phyloP scores from a whole-genome alignment of 2,329 filamentous ascomycete genomes.

The Dryadomyces quercus-mongolicae region DNA sequence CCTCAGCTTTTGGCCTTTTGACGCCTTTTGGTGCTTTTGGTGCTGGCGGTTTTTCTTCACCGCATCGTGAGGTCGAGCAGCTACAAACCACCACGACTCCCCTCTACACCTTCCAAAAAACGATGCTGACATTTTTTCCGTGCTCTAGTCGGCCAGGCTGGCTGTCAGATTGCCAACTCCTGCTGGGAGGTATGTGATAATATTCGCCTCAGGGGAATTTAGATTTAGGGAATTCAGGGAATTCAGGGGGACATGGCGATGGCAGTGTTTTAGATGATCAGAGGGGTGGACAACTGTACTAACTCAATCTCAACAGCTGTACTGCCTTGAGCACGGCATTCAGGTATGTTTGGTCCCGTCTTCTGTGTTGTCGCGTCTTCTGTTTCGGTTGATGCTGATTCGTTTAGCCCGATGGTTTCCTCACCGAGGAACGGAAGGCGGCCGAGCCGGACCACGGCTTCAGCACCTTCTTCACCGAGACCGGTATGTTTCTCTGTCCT shows the following conservation, averaged over 20 bases:
- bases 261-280: neutral
- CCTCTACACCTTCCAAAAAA: slow-evolving; percentile 3
- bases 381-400: slow-evolving; percentile 7
- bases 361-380: slow-evolving; percentile 19
- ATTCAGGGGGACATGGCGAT: neutral
- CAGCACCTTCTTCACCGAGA: slow-evolving; percentile 99
- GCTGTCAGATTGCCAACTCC: slow-evolving; percentile 99
- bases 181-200: slow-evolving; percentile 88
- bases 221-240: too few relatives aligned
- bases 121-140: slow-evolving; percentile 39
- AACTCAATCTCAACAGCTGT: slow-evolving; percentile 51
- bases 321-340: slow-evolving; percentile 99
- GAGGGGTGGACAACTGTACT: slow-evolving; percentile 3
- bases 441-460: slow-evolving; percentile 92
- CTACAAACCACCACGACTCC: neutral
- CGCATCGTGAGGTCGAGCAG: slow-evolving; percentile 2
- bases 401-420: slow-evolving; percentile 87
- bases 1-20: slow-evolving; percentile 12
- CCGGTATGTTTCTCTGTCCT: slow-evolving; percentile 49
- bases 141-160: slow-evolving; percentile 87
- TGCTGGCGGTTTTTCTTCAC: slow-evolving; percentile 11
- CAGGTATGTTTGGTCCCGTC: slow-evolving; percentile 54
- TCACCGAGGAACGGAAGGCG: slow-evolving; percentile 95
- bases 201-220: neutral
- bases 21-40: too few relatives aligned